These are phyloP conservation scores for Pichia sp. DNA, from an alignment of 1,139 yeast species.

Conservation along the genomic window DNA sequence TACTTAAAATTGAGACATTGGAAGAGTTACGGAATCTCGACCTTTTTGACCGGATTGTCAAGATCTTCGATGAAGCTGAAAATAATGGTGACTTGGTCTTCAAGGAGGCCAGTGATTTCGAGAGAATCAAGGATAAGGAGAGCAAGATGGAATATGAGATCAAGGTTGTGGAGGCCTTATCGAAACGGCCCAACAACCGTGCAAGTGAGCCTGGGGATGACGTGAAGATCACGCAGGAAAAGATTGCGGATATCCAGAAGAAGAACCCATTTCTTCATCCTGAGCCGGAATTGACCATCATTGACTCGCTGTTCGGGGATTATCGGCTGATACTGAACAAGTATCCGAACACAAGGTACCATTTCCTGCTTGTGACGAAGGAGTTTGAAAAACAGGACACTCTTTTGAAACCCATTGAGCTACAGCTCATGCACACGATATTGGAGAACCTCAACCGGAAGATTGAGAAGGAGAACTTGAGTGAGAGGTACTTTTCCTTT, in stretches of 20 bases:
- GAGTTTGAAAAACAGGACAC: slow-evolving; percentile 66
- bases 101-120: slow-evolving; percentile 21
- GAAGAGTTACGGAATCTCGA: slow-evolving; percentile 22
- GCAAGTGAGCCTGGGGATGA: slow-evolving; percentile 29
- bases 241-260: slow-evolving; percentile 30
- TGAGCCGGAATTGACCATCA: slow-evolving; percentile 67
- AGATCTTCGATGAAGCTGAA: slow-evolving; percentile 24
- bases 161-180: slow-evolving; percentile 30
- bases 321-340: slow-evolving; percentile 74
- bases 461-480: slow-evolving; percentile 26
- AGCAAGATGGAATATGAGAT: slow-evolving; percentile 28
- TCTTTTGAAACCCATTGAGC: slow-evolving; percentile 65
- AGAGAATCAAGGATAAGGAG: slow-evolving; percentile 23
- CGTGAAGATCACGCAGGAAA: slow-evolving; percentile 23
- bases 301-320: slow-evolving; percentile 49
- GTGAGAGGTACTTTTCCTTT: slow-evolving; percentile 56
- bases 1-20: slow-evolving; percentile 14
- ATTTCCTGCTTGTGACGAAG: slow-evolving; percentile 72
- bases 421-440: slow-evolving; percentile 53
- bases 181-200: slow-evolving; percentile 32
- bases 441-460: slow-evolving; percentile 37
- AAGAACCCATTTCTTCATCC: slow-evolving; percentile 77
- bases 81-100: slow-evolving; percentile 25
- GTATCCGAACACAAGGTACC: slow-evolving; percentile 77
- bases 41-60: slow-evolving; percentile 17